Evolutionary conservation across 1,284 basidiomycete genomes (phyloP), one percentile per base, ranked within the genome.

Genomic region (Fomitopsis betulina): DNA sequence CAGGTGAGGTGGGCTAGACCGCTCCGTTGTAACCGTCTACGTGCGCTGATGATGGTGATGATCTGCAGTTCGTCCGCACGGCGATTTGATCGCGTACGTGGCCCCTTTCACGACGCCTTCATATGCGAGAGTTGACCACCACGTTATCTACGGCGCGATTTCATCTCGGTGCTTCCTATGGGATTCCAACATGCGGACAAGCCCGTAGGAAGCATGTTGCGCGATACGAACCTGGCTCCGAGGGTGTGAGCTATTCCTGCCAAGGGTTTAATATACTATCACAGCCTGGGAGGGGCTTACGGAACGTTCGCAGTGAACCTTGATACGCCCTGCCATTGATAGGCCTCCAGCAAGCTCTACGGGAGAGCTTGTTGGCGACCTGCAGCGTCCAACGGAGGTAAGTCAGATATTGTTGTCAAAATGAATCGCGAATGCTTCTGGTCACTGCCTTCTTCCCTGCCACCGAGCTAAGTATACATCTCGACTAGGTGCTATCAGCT

Each of bases 191-290:
- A 23, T 25, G 42, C 30, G 47, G 49, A 35, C 32, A 32, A 51
- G 32, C 32, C 45, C 45, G 15, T 47, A 47, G 42, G 42, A 47
- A 47, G 45, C 23, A 47, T 30, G 49, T 1, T 33, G 25, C 15
- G n/a, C 17, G 49, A 51, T 51, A 51, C 10, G 45, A 47, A 47
- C 45, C 45, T 25, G 45, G 12, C 25, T 47, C 25, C 45, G 45
- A 37, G 49, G 49, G 32, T 51, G 32, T 17, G 49, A 47, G 45
- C 23, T 51, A 51, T 51, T 51, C 32, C 49, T 51, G 49, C 49
- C 49, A 51, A 35, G 49, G 49, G 30, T 21, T 19, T 51, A 33
- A 37, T 51, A 37, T 51, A 35, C 49, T 32, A 19, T 13, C 7
- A n/a, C n/a, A 30, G 23, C 49, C 49, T 51, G 49, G 49, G 49